Conservation (phyloP, 257 asterid species). For the Primulina tabacum region DNA sequence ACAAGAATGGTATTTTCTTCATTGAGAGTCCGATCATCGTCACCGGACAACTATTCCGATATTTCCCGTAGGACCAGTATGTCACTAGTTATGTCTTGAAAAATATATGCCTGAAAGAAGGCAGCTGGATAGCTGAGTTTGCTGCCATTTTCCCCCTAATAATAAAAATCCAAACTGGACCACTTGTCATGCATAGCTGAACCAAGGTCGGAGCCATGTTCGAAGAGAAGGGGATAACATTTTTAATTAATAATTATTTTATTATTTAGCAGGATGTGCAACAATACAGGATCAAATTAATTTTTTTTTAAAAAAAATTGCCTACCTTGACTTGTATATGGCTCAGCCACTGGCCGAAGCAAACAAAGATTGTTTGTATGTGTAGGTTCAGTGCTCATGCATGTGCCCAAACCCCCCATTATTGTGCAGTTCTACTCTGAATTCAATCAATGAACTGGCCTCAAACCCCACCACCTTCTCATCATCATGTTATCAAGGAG, state of each 20-base stretch:
- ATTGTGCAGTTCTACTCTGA: constrained; percentile 46
- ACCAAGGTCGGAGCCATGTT: not conserved
- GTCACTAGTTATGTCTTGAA: constrained; percentile 27
- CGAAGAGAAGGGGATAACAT: not conserved
- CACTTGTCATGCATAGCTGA: constrained; percentile 25
- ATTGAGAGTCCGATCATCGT: too few species aligned
- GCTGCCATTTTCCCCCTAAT: constrained; percentile 34
- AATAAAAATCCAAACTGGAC: constrained; percentile 38
- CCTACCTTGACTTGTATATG: not conserved
- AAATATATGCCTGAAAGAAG: constrained; percentile 25
- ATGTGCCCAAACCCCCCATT: constrained; percentile 43
- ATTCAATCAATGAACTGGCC: constrained; percentile 54
- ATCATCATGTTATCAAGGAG: constrained; percentile 15
- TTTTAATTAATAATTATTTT: too few species aligned
- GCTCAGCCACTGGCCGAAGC: constrained; percentile 25
- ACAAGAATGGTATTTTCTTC: too few species aligned
- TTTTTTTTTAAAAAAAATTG: too few species aligned
- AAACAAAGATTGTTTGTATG: not conserved
- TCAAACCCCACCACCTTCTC: constrained; percentile 36
- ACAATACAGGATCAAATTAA: too few species aligned
- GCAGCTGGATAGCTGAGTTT: constrained; percentile 63
- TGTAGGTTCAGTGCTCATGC: constrained; percentile 36
- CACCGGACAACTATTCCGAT: too few species aligned
- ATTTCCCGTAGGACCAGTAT: constrained; percentile 4
- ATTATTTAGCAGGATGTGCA: not conserved